Evolutionary conservation across 2,329 filamentous ascomycete species (phyloP).

Genomic region (Aspergillus ustus): DNA sequence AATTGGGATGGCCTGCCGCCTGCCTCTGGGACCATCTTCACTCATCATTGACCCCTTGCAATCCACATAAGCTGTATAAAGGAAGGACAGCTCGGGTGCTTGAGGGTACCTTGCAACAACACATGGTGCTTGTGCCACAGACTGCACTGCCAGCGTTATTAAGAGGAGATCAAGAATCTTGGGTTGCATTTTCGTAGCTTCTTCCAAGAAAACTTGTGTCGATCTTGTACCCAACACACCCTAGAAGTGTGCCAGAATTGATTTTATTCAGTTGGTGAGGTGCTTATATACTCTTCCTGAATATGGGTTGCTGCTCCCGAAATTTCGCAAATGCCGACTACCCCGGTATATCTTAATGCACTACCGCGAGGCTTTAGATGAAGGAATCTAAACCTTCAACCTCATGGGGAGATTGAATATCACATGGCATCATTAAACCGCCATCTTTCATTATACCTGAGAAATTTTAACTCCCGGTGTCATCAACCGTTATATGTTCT

Average conservation of each 20-base stretch:
- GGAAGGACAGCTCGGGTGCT: slow-evolving; percentile 27
- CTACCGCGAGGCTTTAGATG: background rate
- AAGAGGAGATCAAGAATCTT: slow-evolving; percentile 1
- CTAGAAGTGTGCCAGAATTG: background rate
- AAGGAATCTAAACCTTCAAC: background rate
- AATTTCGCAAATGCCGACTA: background rate
- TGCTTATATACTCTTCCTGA: no score
- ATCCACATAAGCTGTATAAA: slow-evolving; percentile 32
- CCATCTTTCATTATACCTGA: background rate
- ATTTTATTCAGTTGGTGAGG: no score
- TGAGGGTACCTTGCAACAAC: background rate
- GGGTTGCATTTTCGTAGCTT: background rate
- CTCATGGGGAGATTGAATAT: background rate
- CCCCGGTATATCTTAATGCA: background rate
- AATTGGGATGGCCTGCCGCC: slow-evolving; percentile 31
- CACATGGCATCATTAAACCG: background rate
- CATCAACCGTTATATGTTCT: background rate
- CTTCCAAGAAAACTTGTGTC: background rate
- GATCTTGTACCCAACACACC: background rate
- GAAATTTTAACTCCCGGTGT: background rate
- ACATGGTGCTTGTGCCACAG: background rate
- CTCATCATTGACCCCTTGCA: slow-evolving; percentile 27
- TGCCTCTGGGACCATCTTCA: slow-evolving; percentile 24
- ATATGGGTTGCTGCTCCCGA: no score
- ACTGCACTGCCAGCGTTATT: slow-evolving; percentile 6